Evolutionary conservation across 2,329 filamentous ascomycete genomes (phyloP), one percentile per base, ranked within the genome.

Genomic region (Cladorrhinum sp.): DNA sequence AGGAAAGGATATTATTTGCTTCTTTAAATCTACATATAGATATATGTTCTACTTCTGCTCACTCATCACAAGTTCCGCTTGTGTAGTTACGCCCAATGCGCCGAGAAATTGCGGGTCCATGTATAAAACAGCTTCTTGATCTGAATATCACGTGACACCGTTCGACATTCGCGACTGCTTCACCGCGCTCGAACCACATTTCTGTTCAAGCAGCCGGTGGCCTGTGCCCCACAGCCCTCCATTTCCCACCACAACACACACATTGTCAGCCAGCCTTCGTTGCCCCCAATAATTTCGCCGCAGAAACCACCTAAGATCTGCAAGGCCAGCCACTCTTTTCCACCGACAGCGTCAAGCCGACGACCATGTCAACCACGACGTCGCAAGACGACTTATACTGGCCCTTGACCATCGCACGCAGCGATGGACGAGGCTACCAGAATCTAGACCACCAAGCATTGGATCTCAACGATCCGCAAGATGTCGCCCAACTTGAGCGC

Each of bases 391-490:
- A 64, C 49, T 58, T 63, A 1, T 69, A 69, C 59, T 65, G 63
- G 57, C 64, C 77, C 22, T 69, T 81, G 22, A 70, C 72, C 55
- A 72, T 81, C 45, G 73, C 72, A 5, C 76, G 79, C 55, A 80
- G 76, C 65, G 79, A 81, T 70, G 79, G 79, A 18, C 72, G 72
- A 49, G 78, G 16, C 60, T 73, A 60, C 69, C 65, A 24, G 50
- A 70, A 59, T 9, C 58, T 65, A 1, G 65, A 68, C 63, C 58
- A 67, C 61, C 50, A 50, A 7, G 8, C 66, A 16, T 56, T 69
- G 4, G 64, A 66, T 54, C 57, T 70, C 2, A 63, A 70, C 25
- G 55, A 72, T 20, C 59, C 66, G 27, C 64, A 66, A 24, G 64
- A 74, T 18, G 66, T 67, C 0, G 77, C 79, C 60, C 66, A 67